Evolutionary conservation across 208 protist species (phyloP), one percentile per base, ranked within the genome.

Genomic region (Wallacemonas sp.): DNA sequence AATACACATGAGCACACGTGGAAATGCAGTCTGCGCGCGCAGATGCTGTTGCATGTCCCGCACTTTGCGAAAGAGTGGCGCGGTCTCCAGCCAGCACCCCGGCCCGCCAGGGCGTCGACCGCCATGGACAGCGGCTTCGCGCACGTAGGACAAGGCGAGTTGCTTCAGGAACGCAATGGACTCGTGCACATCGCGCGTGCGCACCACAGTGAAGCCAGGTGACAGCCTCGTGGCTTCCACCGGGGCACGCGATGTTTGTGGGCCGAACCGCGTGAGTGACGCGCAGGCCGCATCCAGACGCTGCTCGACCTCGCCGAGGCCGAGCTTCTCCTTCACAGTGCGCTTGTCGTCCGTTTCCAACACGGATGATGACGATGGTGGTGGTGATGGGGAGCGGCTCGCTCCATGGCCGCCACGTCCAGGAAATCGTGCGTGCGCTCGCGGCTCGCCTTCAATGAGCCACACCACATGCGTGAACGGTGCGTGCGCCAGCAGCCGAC

Each of bases 1-100:
- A 33, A 92, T 66, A 52, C 86, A 92, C 81, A 89, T 78, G 10
- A 92, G 76, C 79, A 89, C 85, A 48, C 86, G 86, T 29, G 79
- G 76, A 65, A 90, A 88, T 3, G 81, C 82, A n/a, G 86, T 92
- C 61, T 68, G 57, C 8, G 79, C 82, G 20, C 76, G 80, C 11
- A 89, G 59, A 3, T 38, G 68, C 18, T 68, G 69, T 62, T 84
- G 76, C 52, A 87, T 61, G 0, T 32, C 48, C 16, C 33, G 26
- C 11, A 79, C 70, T n/a, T 61, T 20, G 12, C 61, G 31, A 22
- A 92, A 54, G 26, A 71, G 77, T 4, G 41, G 10, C 12, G 29
- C 32, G 14, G 67, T 76, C 44, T 67, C 66, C 16, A 67, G 46
- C 11, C 75, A 52, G 12, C 22, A n/a, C 33, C 68, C 49, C 33